Base-by-base conservation (phyloP, 345 rosid genomes). In the Geranium rotundifolium region DNA sequence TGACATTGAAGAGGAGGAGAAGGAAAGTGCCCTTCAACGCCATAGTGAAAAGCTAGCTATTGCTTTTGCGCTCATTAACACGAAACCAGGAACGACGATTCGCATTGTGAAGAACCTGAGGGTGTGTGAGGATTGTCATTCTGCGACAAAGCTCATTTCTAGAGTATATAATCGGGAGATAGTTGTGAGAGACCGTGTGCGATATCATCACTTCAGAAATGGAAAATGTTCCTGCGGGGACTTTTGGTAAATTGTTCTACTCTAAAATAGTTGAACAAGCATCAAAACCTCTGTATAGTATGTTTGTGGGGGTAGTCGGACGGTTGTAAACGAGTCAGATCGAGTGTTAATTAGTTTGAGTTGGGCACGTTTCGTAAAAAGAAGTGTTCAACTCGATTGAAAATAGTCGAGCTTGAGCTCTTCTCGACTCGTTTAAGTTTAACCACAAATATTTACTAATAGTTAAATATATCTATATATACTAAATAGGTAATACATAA, bases 11-110 rank as follows among this genome's bases (percentile, higher is more conserved):
- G 84, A 80, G 65, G 84, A 75, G 71, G 77, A 72, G 64, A 74
- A 77, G 70, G 77, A 77, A 56, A 65, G 61, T 46, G 70, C 75
- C 5, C 18, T 77, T 17, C 64, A 66, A 55, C 59, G 74, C 65
- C 77, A 80, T 17, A 72, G 84, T 31, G 84, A 80, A 64, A 80
- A 77, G 68, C 79, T 80, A 2, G 81, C 81, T 12, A 70, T 80
- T 65, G 79, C 81, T 5, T 74, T 74, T 30, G 81, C 75, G 68
- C 63, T 80, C 60, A 69, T 77, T 17, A 77, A 56, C 68, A 72
- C 79, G 1, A 41, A 65, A 7, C 70, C 75, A 4, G 80, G 81
- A 65, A 50, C 75, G 55, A 67, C 69, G 8, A 72, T 77, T 17
- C 67, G 79, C 1, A 55, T 80, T 4, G 70, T 72, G 58, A 80